Percentiles rank a stretch among this genome's conserved stretches.
These are phyloP conservation scores for Solanum rostratum DNA, from an alignment of 257 asterid genomes.

Conservation along the genomic window DNA sequence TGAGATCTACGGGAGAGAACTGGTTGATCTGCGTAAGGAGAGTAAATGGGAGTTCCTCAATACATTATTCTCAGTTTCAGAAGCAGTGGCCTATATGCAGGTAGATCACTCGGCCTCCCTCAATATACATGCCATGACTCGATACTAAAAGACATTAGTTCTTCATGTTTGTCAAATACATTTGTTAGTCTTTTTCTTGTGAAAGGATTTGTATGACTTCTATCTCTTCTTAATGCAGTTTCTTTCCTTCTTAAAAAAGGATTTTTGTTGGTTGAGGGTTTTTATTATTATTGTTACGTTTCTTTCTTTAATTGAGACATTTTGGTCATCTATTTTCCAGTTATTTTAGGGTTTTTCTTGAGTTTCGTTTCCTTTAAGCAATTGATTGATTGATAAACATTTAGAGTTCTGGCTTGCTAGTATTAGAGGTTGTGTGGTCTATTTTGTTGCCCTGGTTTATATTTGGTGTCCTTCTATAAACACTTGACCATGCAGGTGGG, in stretches of 20 bases:
- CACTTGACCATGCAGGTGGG: neutral
- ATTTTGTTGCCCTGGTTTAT: neutral
- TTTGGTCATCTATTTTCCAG: neutral
- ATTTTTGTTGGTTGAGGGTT: neutral
- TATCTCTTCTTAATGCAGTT: neutral
- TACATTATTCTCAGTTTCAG: constrained; percentile 84
- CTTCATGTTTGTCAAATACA: neutral
- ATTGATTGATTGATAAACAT: neutral
- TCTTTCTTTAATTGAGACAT: neutral
- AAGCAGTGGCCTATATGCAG: constrained; percentile 96
- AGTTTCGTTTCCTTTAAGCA: neutral
- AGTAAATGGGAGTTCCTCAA: constrained; percentile 80
- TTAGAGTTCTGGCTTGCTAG: neutral
- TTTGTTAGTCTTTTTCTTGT: neutral
- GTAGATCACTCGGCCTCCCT: constrained; percentile 20
- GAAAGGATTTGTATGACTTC: neutral
- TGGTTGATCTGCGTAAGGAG: constrained; percentile 83
- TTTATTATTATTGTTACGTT: neutral
- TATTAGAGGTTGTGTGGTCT: neutral
- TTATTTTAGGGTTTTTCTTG: neutral
- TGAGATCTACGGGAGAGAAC: constrained; percentile 90
- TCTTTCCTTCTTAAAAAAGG: neutral
- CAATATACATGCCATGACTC: neutral
- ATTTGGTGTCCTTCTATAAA: neutral
- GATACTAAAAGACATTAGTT: neutral